Base-by-base conservation (phyloP, 768 basidiomycete species). In the Boletus patriciae region DNA sequence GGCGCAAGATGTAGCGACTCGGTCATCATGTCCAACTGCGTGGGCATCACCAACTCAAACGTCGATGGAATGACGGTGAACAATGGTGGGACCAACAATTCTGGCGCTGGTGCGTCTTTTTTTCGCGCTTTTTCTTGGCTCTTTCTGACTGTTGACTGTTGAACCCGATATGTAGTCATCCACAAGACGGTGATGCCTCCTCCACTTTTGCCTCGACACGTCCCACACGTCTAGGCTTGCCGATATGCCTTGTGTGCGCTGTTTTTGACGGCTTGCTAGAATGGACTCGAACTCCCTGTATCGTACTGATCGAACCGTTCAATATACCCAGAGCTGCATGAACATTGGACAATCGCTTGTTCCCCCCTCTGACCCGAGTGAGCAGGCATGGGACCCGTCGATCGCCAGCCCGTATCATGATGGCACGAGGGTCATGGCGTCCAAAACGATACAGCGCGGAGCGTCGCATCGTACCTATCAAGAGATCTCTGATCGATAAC, bases 51-150 rank as follows among this genome's bases (percentile, higher is more conserved):
- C 0, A 16, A 4, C 25, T 57, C 60, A 1, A 51, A 2, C 3
- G 54, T 40, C 5, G 45, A 54, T 0, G 64, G 59, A 18, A 0
- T 53, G 19, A 65, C 62, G 12, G 5, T 64, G 44, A 58, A 64
- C 36, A 52, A 43, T 34, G 49, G 49, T 12, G 54, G 51, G 19
- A 12, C 1, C 18, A 21, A 50, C 2, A 57, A 56, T 9, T 16
- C 49, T 33, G 64, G 64, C 10, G 52, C 57, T 23, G 57, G 64
- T 64, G 8, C n/a, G 64, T 59, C 21, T 18, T 37, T 13, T 13
- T 41, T 4, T 45, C 6, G 16, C 21, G 15, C 18, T 11, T 50
- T 40, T 9, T 6, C 37, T 29, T 5, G 37, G 16, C 16, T 18
- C 7, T 21, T 34, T 41, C 45, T 57, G 34, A 54, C 19, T 12